Conservation (phyloP, 2,329 filamentous ascomycete genomes). For the Fusarium haematococcum region DNA sequence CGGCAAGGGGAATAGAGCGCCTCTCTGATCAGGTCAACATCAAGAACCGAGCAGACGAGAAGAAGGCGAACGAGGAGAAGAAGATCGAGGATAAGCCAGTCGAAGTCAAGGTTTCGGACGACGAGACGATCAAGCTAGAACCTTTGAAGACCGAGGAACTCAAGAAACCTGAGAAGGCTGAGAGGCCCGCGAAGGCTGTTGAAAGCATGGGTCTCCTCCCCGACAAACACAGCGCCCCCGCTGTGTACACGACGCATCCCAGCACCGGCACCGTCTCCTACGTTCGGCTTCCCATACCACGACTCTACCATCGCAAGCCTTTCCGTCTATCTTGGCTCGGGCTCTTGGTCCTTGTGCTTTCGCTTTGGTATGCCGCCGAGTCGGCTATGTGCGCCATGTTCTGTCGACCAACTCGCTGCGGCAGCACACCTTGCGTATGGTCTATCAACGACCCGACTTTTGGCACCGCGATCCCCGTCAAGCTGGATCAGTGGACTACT, state of each 20-base stretch:
- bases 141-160: neutral
- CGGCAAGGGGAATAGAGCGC: slow-evolving; percentile 69
- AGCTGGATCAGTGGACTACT: slow-evolving; percentile 71
- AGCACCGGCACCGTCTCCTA: slow-evolving; percentile 46
- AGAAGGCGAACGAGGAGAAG: neutral
- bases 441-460: slow-evolving; percentile 69
- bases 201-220: slow-evolving; percentile 28
- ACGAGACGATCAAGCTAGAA: slow-evolving; percentile 1
- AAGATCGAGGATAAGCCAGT: neutral
- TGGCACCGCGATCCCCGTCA: slow-evolving; percentile 70
- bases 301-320: slow-evolving; percentile 57
- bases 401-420: slow-evolving; percentile 66
- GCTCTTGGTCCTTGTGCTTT: slow-evolving; percentile 55
- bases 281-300: slow-evolving; percentile 59
- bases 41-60: slow-evolving; percentile 43
- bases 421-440: slow-evolving; percentile 63
- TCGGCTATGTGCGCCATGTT: slow-evolving; percentile 64
- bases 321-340: slow-evolving; percentile 64
- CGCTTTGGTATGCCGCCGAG: slow-evolving; percentile 68
- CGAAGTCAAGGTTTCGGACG: slow-evolving; percentile 1
- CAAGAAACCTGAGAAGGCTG: slow-evolving; percentile 12
- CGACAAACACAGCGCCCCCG: slow-evolving; percentile 25
- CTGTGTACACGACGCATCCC: slow-evolving; percentile 29
- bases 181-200: slow-evolving; percentile 9
- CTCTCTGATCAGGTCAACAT: slow-evolving; percentile 64